phyloP scores from a whole-genome alignment of 352 stramenopile species.

The Pythium volutum region DNA sequence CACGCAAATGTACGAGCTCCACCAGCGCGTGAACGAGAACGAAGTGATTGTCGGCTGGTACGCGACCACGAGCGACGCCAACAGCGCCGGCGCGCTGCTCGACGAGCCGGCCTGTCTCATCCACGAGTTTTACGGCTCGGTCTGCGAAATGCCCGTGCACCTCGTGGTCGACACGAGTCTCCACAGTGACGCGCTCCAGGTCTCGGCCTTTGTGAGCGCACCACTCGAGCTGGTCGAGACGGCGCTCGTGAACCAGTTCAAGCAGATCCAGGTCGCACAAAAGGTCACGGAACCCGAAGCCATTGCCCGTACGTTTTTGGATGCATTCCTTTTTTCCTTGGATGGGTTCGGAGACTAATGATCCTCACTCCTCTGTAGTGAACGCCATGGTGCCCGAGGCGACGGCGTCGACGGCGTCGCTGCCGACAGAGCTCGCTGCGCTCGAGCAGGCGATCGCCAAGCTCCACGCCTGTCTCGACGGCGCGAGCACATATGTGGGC shows the following conservation, averaged over 20 bases:
- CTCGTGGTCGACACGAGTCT: conserved; percentile 94
- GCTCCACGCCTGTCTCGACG: conserved; percentile 91
- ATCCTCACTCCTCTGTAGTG: conserved; percentile 30
- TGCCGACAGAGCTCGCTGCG: conserved; percentile 76
- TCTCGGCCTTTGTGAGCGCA: conserved; percentile 91
- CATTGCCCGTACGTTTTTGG: conserved; percentile 86
- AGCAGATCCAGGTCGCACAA: conserved; percentile 91
- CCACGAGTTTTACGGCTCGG: conserved; percentile 97
- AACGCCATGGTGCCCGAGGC: conserved; percentile 52
- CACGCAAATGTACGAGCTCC: conserved; percentile 96
- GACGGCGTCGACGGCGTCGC: conserved; percentile 34
- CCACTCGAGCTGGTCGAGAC: conserved; percentile 89
- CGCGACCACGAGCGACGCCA: conserved; percentile 59
- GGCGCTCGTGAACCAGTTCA: conserved; percentile 92
- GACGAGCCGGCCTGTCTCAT: conserved; percentile 96
- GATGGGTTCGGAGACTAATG: too few relatives aligned
- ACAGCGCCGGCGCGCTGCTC: conserved; percentile 48
- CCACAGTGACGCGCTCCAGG: conserved; percentile 68
- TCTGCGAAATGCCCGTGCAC: conserved; percentile 93
- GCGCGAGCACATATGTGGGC: conserved; percentile 86
- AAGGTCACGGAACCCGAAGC: conserved; percentile 92
- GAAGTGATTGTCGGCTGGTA: conserved; percentile 98
- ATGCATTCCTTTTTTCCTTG: too few relatives aligned
- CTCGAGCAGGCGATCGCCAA: conserved; percentile 82
- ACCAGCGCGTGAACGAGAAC: conserved; percentile 92